Percentiles rank a stretch among this genome's conserved stretches.
These are phyloP conservation scores for Aphanomyces astaci DNA, from an alignment of 352 stramenopile species.

Conservation along the genomic window DNA sequence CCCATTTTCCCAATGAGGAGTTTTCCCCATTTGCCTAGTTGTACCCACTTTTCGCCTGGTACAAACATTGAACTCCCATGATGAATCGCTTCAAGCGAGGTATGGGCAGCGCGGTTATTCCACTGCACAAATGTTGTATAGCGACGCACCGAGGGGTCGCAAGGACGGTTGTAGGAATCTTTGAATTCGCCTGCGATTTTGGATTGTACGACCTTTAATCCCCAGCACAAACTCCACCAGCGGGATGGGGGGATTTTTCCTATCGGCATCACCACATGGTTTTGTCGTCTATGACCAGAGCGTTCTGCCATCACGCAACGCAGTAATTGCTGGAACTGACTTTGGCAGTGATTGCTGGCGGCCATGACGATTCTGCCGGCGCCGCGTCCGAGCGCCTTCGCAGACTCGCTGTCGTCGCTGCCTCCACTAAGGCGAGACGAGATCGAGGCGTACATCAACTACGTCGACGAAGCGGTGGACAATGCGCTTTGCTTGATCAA, in stretches of 20 bases:
- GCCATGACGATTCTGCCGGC: not conserved
- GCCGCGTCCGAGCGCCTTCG: conserved; percentile 1
- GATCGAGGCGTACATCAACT: conserved; percentile 47
- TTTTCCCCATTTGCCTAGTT: not conserved
- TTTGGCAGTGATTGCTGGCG: not conserved
- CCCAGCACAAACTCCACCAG: too few species aligned
- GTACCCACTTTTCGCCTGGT: too few species aligned
- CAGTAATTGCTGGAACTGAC: conserved; percentile 15
- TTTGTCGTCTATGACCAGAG: conserved; percentile 4
- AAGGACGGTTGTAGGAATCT: too few species aligned
- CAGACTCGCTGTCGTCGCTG: not conserved
- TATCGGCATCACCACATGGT: not conserved
- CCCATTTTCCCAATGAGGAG: too few species aligned
- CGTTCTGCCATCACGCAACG: not conserved
- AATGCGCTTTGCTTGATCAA: conserved; percentile 76
- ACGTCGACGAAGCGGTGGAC: conserved; percentile 69
- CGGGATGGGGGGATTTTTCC: not conserved
- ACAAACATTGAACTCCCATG: too few species aligned
- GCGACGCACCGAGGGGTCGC: too few species aligned
- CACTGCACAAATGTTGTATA: too few species aligned
- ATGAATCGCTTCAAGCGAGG: too few species aligned
- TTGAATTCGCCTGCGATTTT: too few species aligned
- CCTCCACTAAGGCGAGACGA: conserved; percentile 4
- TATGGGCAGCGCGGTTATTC: too few species aligned
- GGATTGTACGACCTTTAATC: too few species aligned